phyloP scores from a whole-genome alignment of 2,329 filamentous ascomycete species.

The Dryadomyces sulphureus region DNA sequence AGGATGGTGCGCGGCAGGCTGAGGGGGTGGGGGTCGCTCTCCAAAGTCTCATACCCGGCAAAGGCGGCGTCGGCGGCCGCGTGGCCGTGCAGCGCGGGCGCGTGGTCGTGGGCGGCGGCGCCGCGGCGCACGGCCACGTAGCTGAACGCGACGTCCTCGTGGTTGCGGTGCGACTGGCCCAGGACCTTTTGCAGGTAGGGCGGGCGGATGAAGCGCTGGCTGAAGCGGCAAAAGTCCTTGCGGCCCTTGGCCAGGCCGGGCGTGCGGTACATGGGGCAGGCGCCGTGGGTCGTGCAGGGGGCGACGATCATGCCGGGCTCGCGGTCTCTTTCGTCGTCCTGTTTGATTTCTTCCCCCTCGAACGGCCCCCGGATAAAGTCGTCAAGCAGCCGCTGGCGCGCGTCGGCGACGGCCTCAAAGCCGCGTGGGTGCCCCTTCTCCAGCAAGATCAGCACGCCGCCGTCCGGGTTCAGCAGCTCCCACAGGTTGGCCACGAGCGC shows the following conservation, averaged over 20 bases:
- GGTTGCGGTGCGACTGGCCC: constrained; percentile 54
- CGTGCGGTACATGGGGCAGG: constrained; percentile 75
- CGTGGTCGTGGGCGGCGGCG: constrained; percentile 17
- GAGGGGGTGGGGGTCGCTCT: constrained; percentile 36
- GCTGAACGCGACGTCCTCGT: constrained; percentile 83
- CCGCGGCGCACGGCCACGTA: constrained; percentile 60
- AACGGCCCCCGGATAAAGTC: constrained; percentile 54
- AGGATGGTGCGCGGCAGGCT: constrained; percentile 66
- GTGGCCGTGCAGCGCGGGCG: constrained; percentile 27
- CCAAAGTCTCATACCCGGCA: constrained; percentile 50
- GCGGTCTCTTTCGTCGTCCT: constrained; percentile 16
- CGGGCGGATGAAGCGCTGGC: constrained; percentile 76
- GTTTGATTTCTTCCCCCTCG: constrained; percentile 6
- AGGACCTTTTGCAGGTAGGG: constrained; percentile 66
- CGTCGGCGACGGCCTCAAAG: constrained; percentile 81
- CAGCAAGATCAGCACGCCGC: constrained; percentile 72
- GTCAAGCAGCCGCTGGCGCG: constrained; percentile 63
- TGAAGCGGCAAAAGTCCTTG: constrained; percentile 84
- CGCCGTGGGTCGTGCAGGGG: constrained; percentile 75
- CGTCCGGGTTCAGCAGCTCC: constrained; percentile 68
- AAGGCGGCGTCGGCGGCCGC: constrained; percentile 53
- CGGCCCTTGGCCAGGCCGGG: constrained; percentile 57
- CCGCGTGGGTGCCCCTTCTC: constrained; percentile 87
- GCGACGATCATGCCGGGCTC: constrained; percentile 52
- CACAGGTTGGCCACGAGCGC: constrained; percentile 77